Evolutionary conservation across 2,329 filamentous ascomycete species (phyloP).

Genomic region (Alternaria atra): DNA sequence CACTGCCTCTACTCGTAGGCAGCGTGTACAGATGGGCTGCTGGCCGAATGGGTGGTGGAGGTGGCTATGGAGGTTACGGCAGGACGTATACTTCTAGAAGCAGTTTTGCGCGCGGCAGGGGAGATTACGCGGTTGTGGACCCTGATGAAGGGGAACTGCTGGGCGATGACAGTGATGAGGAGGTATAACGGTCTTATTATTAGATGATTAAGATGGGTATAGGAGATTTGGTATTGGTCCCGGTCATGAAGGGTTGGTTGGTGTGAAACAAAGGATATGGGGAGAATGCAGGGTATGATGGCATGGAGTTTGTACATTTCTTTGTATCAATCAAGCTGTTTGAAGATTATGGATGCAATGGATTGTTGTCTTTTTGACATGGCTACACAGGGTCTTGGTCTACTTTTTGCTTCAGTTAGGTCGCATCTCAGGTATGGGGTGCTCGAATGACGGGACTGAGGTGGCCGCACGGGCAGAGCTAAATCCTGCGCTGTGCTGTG

Average conservation of each 20-base stretch:
- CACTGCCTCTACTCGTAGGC: conserved; percentile 72
- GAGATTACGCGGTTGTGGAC: conserved; percentile 89
- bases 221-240: not conserved
- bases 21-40: conserved; percentile 75
- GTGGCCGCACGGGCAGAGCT: not conserved
- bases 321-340: conserved; percentile 2
- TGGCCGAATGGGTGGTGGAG: conserved; percentile 62
- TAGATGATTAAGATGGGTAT: not conserved
- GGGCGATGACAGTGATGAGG: conserved; percentile 92
- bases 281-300: not conserved
- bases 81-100: conserved; percentile 85
- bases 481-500: not conserved
- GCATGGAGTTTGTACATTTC: not conserved
- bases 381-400: not conserved
- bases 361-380: not conserved
- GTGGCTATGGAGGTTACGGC: conserved; percentile 9
- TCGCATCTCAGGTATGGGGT: not conserved
- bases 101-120: conserved; percentile 84
- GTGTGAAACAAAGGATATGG: not conserved
- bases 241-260: not conserved
- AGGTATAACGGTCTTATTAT: conserved; percentile 61
- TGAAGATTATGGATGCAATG: not conserved
- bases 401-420: not conserved
- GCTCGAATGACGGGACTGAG: not conserved
- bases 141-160: conserved; percentile 94